Evolutionary conservation across 257 asterid genomes (phyloP).

Genomic region (Rauvolfia tetraphylla): DNA sequence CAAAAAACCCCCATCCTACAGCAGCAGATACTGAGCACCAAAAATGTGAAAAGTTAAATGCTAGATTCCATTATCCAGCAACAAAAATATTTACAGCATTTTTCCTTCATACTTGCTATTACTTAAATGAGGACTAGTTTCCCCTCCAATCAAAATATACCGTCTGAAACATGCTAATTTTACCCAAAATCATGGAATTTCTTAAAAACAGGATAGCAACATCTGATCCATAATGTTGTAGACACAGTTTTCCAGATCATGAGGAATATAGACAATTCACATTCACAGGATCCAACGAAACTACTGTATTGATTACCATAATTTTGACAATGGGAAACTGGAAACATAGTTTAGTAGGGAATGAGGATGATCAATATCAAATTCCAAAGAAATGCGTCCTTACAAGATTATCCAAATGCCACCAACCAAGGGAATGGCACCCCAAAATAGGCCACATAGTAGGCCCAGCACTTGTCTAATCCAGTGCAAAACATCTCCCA

Average conservation of each 20-base stretch:
- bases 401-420: conserved; percentile 87
- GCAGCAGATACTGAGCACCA: neutral
- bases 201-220: neutral
- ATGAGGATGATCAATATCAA: neutral
- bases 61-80: neutral
- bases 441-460: conserved; percentile 82
- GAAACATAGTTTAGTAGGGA: neutral
- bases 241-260: neutral
- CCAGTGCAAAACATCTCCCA: conserved; percentile 94
- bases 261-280: neutral
- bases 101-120: neutral
- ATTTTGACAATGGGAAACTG: neutral
- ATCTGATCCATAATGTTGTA: neutral
- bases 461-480: conserved; percentile 81
- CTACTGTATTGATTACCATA: neutral
- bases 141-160: neutral
- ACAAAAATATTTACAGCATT: neutral
- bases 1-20: neutral
- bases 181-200: neutral
- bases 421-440: conserved; percentile 88
- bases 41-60: neutral
- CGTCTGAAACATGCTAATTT: neutral
- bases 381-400: conserved; percentile 25
- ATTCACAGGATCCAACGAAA: neutral
- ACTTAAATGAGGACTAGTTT: neutral